phyloP scores from a whole-genome alignment of 2,329 filamentous ascomycete genomes.

The Neoarthrinium moseri region DNA sequence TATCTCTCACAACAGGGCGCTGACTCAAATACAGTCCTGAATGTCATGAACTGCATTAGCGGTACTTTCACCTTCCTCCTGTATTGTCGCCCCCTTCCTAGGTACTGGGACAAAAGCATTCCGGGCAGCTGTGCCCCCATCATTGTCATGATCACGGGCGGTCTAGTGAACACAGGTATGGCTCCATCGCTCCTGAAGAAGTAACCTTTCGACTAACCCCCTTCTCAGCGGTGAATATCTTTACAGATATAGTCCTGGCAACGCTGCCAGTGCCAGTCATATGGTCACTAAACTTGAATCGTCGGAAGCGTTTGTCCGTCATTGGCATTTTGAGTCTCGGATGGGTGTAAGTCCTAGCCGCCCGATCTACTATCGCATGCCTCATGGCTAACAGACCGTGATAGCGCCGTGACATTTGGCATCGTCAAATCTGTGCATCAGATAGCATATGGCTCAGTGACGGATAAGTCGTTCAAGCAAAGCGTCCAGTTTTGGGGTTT shows the following conservation, averaged over 20 bases:
- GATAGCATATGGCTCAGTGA: too few species aligned
- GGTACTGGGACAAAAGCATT: not conserved
- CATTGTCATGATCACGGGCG: not conserved
- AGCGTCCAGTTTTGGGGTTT: too few species aligned
- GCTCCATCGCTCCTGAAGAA: not conserved
- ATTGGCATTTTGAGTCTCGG: slow-evolving; percentile 3
- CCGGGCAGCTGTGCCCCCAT: not conserved
- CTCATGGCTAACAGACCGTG: too few species aligned
- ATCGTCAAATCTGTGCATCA: too few species aligned
- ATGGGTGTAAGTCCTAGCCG: not conserved
- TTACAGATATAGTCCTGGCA: not conserved
- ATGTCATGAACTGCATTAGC: not conserved
- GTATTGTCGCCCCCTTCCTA: not conserved
- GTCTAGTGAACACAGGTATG: not conserved
- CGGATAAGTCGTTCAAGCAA: too few species aligned
- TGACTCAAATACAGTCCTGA: not conserved
- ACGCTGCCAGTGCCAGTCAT: not conserved
- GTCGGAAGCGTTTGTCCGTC: not conserved
- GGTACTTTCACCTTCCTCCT: not conserved
- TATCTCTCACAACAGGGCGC: not conserved
- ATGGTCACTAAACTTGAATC: not conserved
- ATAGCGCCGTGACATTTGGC: too few species aligned
- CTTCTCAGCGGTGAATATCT: not conserved
- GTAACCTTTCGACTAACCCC: not conserved
- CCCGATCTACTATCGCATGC: too few species aligned